Conservation (phyloP, 2,329 filamentous ascomycete species). For the Fusarium continuum region DNA sequence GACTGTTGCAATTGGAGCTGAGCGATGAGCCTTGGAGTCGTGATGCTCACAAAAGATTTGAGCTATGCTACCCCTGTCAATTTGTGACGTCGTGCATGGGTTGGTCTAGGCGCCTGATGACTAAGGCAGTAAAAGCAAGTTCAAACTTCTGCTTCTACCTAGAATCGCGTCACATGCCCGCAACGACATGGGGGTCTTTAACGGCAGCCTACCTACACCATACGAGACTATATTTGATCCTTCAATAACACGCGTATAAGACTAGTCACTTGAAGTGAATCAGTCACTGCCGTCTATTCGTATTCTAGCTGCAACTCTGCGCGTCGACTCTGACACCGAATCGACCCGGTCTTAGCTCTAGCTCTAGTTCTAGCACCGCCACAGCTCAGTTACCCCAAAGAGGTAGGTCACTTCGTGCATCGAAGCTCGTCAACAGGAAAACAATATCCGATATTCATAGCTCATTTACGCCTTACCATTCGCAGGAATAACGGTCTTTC, state of each 20-base stretch:
- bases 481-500: neutral
- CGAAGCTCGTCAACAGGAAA: constrained; percentile 3
- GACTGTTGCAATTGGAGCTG: constrained; percentile 22
- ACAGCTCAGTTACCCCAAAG: constrained; percentile 23
- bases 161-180: constrained; percentile 10
- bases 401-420: constrained; percentile 20
- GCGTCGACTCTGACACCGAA: neutral
- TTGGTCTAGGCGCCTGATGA: constrained; percentile 12
- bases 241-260: neutral
- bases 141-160: constrained; percentile 1
- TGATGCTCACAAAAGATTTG: constrained; percentile 33
- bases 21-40: constrained; percentile 3
- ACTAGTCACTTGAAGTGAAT: neutral
- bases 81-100: constrained; percentile 30
- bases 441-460: constrained; percentile 30
- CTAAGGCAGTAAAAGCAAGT: no score
- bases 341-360: constrained; percentile 6
- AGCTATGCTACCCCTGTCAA: constrained; percentile 12
- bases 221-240: neutral
- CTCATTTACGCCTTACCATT: constrained; percentile 19
- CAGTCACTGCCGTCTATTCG: neutral
- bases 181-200: neutral
- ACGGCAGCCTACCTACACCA: neutral
- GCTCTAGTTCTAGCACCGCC: constrained; percentile 23
- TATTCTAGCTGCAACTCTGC: neutral